A percentile compares a stretch with the other conserved stretches of the same genome.
phyloP scores from a whole-genome alignment of 331 rosid genomes.

The Pyracantha coccinea region DNA sequence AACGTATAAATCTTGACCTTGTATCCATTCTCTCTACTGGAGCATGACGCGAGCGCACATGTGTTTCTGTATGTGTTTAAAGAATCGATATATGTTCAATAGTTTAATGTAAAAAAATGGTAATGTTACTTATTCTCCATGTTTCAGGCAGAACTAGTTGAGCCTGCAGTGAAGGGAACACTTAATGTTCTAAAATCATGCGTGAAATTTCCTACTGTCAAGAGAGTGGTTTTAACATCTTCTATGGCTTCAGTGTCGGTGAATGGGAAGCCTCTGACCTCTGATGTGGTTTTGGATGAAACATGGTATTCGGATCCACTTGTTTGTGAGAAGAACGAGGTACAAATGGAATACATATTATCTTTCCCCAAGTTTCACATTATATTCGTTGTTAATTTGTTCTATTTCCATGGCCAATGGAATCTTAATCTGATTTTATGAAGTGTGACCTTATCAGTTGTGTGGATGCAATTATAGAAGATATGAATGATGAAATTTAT shows the following conservation, averaged over 20 bases:
- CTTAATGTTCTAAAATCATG: not conserved
- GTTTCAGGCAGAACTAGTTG: not conserved
- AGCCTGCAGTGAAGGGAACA: not conserved
- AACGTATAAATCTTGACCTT: no score
- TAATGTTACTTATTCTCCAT: not conserved
- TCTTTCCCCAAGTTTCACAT: not conserved
- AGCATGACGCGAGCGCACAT: no score
- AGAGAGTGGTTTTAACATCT: slow-evolving; percentile 32
- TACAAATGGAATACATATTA: not conserved
- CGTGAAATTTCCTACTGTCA: not conserved
- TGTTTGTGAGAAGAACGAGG: slow-evolving; percentile 21
- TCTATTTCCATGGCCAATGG: not conserved
- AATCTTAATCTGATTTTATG: no score
- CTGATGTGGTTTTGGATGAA: slow-evolving; percentile 40
- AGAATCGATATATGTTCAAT: no score
- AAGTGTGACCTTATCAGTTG: not conserved
- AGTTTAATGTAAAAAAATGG: no score
- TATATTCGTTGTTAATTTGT: not conserved
- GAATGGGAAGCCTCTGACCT: slow-evolving; percentile 23
- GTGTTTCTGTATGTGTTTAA: no score
- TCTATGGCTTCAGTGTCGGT: slow-evolving; percentile 24
- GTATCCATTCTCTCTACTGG: no score
- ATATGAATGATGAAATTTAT: not conserved
- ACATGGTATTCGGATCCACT: slow-evolving; percentile 43
- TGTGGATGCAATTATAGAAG: not conserved